These are phyloP conservation scores for Camelina laxa DNA, from an alignment of 345 rosid species.

Conservation along the genomic window DNA sequence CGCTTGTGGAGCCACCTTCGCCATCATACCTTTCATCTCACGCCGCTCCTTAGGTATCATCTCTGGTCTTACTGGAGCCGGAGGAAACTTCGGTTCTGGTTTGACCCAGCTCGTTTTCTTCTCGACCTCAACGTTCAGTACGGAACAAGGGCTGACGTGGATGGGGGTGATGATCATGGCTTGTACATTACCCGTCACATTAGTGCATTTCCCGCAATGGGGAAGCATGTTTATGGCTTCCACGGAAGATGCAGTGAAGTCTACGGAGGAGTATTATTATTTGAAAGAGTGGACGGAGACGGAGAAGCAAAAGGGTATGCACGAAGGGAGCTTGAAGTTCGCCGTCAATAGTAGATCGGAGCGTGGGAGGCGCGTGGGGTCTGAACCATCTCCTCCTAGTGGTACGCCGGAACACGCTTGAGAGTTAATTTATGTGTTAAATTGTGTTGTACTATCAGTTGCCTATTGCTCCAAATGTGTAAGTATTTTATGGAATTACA, in stretches of 20 bases:
- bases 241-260: conserved; percentile 52
- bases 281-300: conserved; percentile 67
- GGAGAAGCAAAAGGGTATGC: conserved; percentile 68
- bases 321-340: conserved; percentile 68
- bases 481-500: not conserved
- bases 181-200: conserved; percentile 67
- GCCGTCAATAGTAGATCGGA: conserved; percentile 76
- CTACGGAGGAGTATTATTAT: conserved; percentile 71
- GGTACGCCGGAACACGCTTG: conserved; percentile 57
- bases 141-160: conserved; percentile 60
- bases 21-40: conserved; percentile 80
- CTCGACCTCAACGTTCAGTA: conserved; percentile 55
- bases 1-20: conserved; percentile 90
- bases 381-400: conserved; percentile 53
- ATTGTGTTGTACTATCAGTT: conserved; percentile 26
- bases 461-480: conserved; percentile 16
- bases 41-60: conserved; percentile 69
- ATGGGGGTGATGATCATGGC: conserved; percentile 82
- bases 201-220: conserved; percentile 86
- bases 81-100: conserved; percentile 86
- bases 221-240: conserved; percentile 75
- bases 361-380: conserved; percentile 62
- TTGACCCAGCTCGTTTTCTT: conserved; percentile 74
- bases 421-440: conserved; percentile 1
- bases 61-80: conserved; percentile 76